These are phyloP conservation scores for Saccharum officinarum DNA, from an alignment of 176 grass and related monocot genomes.

Conservation along the genomic window DNA sequence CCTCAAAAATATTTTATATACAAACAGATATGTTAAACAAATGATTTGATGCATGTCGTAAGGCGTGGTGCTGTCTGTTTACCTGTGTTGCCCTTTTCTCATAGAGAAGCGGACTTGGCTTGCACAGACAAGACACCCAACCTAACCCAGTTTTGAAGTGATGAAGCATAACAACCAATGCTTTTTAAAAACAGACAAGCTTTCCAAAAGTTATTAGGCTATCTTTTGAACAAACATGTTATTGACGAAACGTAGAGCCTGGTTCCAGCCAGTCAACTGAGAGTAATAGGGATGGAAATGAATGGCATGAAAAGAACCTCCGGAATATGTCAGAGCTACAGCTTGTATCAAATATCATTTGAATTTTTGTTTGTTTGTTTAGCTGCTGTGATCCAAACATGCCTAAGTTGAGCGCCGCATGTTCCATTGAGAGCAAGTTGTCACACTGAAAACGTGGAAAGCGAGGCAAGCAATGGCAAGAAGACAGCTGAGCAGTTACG, in stretches of 20 bases:
- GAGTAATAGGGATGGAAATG: background rate
- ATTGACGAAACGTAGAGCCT: background rate
- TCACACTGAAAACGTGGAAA: slow-evolving; percentile 19
- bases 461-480: background rate
- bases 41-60: slow-evolving; percentile 5
- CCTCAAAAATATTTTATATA: background rate
- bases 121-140: background rate
- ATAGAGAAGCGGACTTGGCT: background rate
- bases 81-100: background rate
- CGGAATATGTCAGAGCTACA: background rate
- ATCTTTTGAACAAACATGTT: background rate
- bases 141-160: background rate
- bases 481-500: slow-evolving; percentile 19
- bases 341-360: background rate
- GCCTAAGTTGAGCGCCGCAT: background rate
- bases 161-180: background rate
- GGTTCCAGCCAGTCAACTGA: background rate
- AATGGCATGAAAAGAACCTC: background rate
- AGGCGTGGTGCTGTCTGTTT: background rate
- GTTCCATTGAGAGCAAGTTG: background rate
- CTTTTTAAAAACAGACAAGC: background rate
- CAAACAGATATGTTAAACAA: slow-evolving; percentile 14
- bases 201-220: background rate
- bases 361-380: background rate
- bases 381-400: background rate